Evolutionary conservation across 345 rosid species (phyloP), one percentile per base, ranked within the genome.

Genomic region (Arabis alpina): DNA sequence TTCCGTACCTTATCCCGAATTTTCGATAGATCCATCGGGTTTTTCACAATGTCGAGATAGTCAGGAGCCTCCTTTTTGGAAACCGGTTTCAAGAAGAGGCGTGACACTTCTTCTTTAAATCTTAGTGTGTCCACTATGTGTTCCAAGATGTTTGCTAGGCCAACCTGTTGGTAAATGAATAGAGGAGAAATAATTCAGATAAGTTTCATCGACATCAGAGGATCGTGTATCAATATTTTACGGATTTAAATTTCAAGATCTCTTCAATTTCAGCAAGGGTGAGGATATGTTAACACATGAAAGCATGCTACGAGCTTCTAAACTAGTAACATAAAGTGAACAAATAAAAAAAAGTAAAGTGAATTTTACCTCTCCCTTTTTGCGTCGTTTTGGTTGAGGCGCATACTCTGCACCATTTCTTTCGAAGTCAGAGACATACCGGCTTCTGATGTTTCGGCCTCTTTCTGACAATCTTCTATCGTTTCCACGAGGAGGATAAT

Each of bases 11-110:
- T 94, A 30, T 89, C 91, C 65, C 88, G 82, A 44, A 91, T 83
- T 2, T 83, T 86, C 8, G 99, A 88, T 25, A 94, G 85, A 85
- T 94, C 99, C 99, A 94, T 94, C 4, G 99, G 99, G 3, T 32
- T 75, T 53, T 82, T 11, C 39, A 94, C 67, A 36, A 84, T 44
- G 32, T 88, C 72, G 30, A 76, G 80, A 80, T 91, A 94, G 77
- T 94, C 99, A 0, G 98, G 95, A 61, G 99, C 98, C 58, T 91
- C 98, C 77, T 94, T 94, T 85, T 77, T 89, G 2, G 93, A 37
- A 3, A 91, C 99, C 1, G 99, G 97, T 76, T 88, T 91, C 60
- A 91, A 66, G 82, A 94, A 94, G 61, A 94, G 93, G 68, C 81
- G 88, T 1, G 99, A 91, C 24, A 94, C 82, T 55, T 83, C 93